phyloP scores from a whole-genome alignment of 352 stramenopile genomes.

The Blastocystis sp. region DNA sequence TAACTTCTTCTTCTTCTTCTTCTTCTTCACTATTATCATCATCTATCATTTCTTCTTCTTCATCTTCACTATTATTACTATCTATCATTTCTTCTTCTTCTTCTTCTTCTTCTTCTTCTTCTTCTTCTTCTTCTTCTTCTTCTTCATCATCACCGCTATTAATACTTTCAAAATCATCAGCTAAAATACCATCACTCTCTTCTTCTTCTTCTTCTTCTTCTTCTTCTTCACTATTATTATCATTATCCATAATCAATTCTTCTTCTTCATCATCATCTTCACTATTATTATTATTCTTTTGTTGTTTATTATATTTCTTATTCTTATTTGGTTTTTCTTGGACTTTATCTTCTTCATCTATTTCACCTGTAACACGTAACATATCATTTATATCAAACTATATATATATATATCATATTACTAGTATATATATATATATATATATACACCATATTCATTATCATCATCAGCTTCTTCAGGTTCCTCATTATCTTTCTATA shows the following conservation, averaged over 20 bases:
- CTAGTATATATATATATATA: too few relatives aligned
- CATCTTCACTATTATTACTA: not conserved
- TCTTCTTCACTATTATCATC: too few relatives aligned
- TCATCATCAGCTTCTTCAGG: not conserved
- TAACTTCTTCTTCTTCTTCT: too few relatives aligned
- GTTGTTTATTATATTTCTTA: conserved; percentile 8
- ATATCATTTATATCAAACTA: too few relatives aligned
- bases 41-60: too few relatives aligned
- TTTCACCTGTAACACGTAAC: too few relatives aligned
- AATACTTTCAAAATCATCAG: not conserved
- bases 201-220: conserved; percentile 19
- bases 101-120: not conserved
- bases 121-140: conserved; percentile 1
- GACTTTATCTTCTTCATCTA: too few relatives aligned
- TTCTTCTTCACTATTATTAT: conserved; percentile 6
- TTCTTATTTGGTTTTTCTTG: too few relatives aligned
- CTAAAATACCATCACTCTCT: not conserved
- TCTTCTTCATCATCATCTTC: not conserved
- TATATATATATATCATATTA: too few relatives aligned
- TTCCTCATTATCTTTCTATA: conserved; percentile 11
- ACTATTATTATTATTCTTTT: not conserved
- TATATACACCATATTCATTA: too few relatives aligned
- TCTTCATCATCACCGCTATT: not conserved
- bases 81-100: not conserved
- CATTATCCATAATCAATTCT: not conserved